These are phyloP conservation scores for Ascochyta lentis DNA, from an alignment of 2,329 filamentous ascomycete species.

Conservation along the genomic window DNA sequence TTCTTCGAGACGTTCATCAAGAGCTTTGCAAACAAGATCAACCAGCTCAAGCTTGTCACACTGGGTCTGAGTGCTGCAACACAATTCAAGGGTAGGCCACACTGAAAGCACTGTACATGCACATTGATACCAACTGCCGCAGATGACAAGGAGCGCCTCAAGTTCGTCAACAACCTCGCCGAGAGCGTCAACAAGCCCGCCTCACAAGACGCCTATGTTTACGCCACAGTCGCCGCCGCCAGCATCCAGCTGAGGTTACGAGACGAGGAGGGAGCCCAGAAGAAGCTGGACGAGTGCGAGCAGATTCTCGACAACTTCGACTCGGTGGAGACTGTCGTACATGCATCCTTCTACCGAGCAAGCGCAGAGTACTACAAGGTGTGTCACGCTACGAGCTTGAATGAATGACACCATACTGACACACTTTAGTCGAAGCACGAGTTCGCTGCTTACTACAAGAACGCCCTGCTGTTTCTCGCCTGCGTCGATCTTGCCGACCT, in stretches of 20 bases:
- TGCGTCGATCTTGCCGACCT: constrained; percentile 87
- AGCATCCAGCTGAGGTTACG: constrained; percentile 82
- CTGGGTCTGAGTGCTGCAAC: constrained; percentile 86
- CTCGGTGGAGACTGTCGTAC: constrained; percentile 91
- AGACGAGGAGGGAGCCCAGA: constrained; percentile 81
- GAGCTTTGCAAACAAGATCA: constrained; percentile 98
- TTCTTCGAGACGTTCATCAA: constrained; percentile 96
- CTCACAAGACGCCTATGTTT: constrained; percentile 95
- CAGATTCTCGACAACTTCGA: constrained; percentile 90
- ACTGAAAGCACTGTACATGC: not conserved
- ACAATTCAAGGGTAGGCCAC: constrained; percentile 73
- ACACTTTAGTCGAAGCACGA: constrained; percentile 73
- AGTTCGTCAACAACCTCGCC: constrained; percentile 82
- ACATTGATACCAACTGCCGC: constrained; percentile 30
- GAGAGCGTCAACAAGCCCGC: constrained; percentile 90
- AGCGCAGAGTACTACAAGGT: constrained; percentile 94
- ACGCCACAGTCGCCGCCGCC: constrained; percentile 88
- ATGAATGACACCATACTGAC: not conserved
- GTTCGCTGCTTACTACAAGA: constrained; percentile 96
- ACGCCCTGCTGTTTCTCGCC: constrained; percentile 94
- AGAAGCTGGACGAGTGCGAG: constrained; percentile 87
- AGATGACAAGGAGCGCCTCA: constrained; percentile 87
- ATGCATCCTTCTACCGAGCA: constrained; percentile 94
- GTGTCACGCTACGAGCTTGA: not conserved
- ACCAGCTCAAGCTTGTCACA: constrained; percentile 95